phyloP scores from a whole-genome alignment of 1,284 basidiomycete species.

The Pseudozyma tsukubaensis region DNA sequence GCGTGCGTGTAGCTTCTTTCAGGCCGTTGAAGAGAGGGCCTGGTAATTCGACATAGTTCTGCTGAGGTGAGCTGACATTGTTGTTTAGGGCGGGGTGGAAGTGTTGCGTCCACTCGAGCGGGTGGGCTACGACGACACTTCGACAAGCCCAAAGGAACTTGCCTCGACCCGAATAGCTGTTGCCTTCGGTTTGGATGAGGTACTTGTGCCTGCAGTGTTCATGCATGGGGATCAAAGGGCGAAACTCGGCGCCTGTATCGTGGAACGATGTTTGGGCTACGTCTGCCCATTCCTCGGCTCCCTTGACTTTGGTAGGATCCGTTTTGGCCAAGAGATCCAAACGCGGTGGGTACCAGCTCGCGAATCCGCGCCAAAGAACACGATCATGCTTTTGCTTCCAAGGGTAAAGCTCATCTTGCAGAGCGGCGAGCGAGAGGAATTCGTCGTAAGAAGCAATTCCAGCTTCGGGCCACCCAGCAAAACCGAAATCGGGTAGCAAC shows the following conservation, averaged over 20 bases:
- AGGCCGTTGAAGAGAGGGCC: constrained; percentile 46
- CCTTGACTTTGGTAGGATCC: constrained; percentile 16
- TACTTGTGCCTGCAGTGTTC: constrained; percentile 55
- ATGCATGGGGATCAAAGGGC: constrained; percentile 44
- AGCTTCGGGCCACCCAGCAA: constrained; percentile 57
- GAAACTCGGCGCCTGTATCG: constrained; percentile 35
- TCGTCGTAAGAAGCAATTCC: constrained; percentile 51
- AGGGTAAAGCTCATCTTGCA: constrained; percentile 34
- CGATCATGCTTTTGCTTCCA: constrained; percentile 43
- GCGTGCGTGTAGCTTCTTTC: constrained; percentile 21
- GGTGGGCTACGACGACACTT: constrained; percentile 49
- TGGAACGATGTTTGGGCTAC: constrained; percentile 55
- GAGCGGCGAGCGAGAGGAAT: constrained; percentile 28
- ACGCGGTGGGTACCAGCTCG: constrained; percentile 44
- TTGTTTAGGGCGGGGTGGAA: constrained; percentile 56
- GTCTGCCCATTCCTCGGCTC: constrained; percentile 45
- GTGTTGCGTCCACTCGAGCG: constrained; percentile 60
- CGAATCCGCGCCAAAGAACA: constrained; percentile 48
- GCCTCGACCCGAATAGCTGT: constrained; percentile 53
- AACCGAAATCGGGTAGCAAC: constrained; percentile 57
- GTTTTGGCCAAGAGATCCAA: constrained; percentile 38
- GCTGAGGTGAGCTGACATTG: constrained; percentile 18
- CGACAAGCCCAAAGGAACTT: constrained; percentile 52
- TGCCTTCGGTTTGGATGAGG: constrained; percentile 58
- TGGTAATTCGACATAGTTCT: constrained; percentile 46